These are phyloP conservation scores for Cardiospermum halicacabum DNA, from an alignment of 345 rosid species.

Conservation along the genomic window DNA sequence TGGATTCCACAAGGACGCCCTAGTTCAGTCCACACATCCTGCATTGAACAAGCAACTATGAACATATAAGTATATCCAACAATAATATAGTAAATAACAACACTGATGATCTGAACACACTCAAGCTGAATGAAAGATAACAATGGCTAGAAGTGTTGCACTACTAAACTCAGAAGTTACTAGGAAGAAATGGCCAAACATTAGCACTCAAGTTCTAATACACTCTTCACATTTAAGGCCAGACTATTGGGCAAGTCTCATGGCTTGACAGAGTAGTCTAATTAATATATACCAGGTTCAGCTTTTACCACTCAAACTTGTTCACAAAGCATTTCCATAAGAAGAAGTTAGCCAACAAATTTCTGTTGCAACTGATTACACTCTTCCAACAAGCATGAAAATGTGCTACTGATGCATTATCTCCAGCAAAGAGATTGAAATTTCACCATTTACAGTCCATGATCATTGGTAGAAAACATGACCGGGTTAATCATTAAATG, in stretches of 20 bases:
- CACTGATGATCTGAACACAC: neutral
- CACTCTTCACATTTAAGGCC: neutral
- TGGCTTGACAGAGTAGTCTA: neutral
- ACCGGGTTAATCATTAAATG: neutral
- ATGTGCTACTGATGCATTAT: neutral
- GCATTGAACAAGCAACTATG: constrained; percentile 21
- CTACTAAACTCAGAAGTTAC: neutral
- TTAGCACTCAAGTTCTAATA: neutral
- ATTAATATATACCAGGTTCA: neutral
- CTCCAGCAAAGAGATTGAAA: neutral
- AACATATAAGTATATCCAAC: constrained; percentile 1
- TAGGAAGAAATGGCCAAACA: neutral
- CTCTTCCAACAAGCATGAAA: neutral
- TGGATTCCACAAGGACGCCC: constrained; percentile 98
- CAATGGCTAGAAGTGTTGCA: neutral
- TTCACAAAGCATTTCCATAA: neutral
- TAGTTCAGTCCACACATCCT: constrained; percentile 98
- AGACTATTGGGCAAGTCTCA: neutral
- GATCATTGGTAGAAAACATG: neutral
- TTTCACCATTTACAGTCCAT: neutral
- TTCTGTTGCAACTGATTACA: neutral
- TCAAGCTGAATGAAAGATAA: neutral
- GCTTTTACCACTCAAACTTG: neutral
- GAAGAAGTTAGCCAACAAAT: neutral
- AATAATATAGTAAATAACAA: neutral